These are phyloP conservation scores for Nicotiana obtusifolia DNA, from an alignment of 257 asterid genomes.

Conservation along the genomic window DNA sequence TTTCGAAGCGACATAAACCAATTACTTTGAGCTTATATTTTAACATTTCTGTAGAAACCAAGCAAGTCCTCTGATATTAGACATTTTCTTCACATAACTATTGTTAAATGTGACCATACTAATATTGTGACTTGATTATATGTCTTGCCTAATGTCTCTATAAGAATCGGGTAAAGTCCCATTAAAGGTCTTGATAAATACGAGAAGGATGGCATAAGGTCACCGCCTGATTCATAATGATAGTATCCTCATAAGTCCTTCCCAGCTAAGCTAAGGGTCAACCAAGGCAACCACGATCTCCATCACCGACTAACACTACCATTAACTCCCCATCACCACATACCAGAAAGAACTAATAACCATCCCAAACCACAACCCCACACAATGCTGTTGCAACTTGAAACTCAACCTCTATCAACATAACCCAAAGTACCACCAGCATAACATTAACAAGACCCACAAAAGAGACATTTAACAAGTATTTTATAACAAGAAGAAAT, in stretches of 20 bases:
- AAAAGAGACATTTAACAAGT: neutral
- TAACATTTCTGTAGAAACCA: neutral
- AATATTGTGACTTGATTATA: neutral
- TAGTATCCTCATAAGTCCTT: neutral
- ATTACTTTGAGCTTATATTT: neutral
- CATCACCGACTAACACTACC: neutral
- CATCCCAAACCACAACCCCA: neutral
- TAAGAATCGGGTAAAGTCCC: neutral
- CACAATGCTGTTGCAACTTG: neutral
- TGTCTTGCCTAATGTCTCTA: neutral
- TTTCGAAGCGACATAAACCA: neutral
- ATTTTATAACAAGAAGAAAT: neutral
- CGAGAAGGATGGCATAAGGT: neutral
- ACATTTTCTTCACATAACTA: slow-evolving; percentile 3
- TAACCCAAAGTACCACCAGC: neutral
- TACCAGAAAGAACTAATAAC: neutral
- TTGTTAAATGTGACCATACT: neutral
- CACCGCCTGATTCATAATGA: neutral
- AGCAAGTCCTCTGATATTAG: neutral
- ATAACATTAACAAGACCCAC: neutral
- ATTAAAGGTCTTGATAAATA: neutral
- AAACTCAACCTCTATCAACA: neutral
- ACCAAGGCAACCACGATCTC: neutral
- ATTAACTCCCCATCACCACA: neutral
- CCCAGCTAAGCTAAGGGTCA: neutral